A percentile compares a stretch with the other conserved stretches of the same genome.
Conservation (phyloP, 2,329 filamentous ascomycete species). For the Anthostomella pinea region DNA sequence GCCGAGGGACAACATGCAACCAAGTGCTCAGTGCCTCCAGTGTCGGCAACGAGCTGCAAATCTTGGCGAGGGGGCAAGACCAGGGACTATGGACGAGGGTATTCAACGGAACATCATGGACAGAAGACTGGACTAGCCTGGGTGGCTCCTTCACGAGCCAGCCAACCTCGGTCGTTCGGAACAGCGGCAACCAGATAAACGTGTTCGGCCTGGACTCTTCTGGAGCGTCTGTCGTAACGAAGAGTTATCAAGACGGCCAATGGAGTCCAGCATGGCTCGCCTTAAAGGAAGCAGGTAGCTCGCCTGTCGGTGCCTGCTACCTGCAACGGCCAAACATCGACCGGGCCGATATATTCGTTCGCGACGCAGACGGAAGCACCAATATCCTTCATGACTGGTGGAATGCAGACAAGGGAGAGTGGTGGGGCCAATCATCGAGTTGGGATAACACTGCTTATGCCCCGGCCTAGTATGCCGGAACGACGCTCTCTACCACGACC, state of each 20-base stretch:
- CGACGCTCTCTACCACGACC: constrained; percentile 1
- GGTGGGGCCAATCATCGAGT: neutral
- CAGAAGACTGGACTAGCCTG: neutral
- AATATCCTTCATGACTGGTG: constrained; percentile 1
- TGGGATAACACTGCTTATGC: neutral
- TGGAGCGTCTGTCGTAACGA: neutral
- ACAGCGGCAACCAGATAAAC: neutral
- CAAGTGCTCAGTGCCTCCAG: constrained; percentile 1
- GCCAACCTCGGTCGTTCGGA: neutral
- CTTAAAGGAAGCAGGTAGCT: neutral
- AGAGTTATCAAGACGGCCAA: neutral
- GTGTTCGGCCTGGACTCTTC: neutral
- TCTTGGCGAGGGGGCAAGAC: neutral
- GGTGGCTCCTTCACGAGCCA: neutral
- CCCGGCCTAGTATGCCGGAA: constrained; percentile 6
- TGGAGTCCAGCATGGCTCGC: neutral
- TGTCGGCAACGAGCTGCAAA: neutral
- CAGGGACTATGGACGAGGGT: neutral
- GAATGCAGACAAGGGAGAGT: neutral
- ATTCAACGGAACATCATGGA: neutral
- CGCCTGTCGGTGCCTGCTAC: neutral
- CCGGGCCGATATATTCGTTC: constrained; percentile 1
- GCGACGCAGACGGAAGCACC: neutral
- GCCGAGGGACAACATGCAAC: neutral
- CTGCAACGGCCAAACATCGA: neutral